Base-by-base conservation (phyloP, 768 basidiomycete genomes). In the Floccularia luteovirens region DNA sequence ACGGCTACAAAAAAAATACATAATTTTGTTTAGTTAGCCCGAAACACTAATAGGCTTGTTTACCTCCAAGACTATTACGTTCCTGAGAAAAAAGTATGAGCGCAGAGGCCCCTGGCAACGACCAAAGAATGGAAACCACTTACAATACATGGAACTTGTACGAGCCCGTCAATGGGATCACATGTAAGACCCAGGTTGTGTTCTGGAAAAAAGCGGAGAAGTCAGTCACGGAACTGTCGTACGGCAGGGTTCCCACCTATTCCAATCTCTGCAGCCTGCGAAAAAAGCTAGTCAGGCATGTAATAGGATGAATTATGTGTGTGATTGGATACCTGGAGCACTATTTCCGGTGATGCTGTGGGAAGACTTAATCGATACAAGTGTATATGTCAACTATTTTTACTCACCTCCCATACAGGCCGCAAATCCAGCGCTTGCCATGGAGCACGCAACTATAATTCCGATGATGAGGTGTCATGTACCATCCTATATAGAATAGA, bases 101-200 rank as follows among this genome's bases (percentile, higher is more conserved):
- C n/a, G n/a, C n/a, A n/a, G n/a, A n/a, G n/a, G n/a, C n/a, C n/a
- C n/a, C n/a, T n/a, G n/a, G n/a, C n/a, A n/a, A n/a, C n/a, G n/a
- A n/a, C n/a, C n/a, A n/a, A 36, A 41, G 13, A 40, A 24, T 48
- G 46, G 35, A 38, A 36, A 25, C 24, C 36, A 62, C 82, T 52
- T 60, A 91, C 91, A 43, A 96, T 96, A 56, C 94, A 98, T 4
- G 93, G 93, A 5, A 96, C 90, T 57, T 96, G 90, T 2, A 94
- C 91, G 8, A 93, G 71, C 0, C 91, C 90, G 48, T 90, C 89
- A 41, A 91, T 88, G 4, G 93, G 93, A 59, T 96, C 92, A 54
- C 93, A 97, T 2, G 93, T 97, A 41, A 98, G 59, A 2, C 89
- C 88, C 11, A 90, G 66, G 52, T 88, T 87, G 51, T 92, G 88